Evolutionary conservation across 1,139 yeast genomes (phyloP).

Genomic region (Lodderomyces parapsilosis): DNA sequence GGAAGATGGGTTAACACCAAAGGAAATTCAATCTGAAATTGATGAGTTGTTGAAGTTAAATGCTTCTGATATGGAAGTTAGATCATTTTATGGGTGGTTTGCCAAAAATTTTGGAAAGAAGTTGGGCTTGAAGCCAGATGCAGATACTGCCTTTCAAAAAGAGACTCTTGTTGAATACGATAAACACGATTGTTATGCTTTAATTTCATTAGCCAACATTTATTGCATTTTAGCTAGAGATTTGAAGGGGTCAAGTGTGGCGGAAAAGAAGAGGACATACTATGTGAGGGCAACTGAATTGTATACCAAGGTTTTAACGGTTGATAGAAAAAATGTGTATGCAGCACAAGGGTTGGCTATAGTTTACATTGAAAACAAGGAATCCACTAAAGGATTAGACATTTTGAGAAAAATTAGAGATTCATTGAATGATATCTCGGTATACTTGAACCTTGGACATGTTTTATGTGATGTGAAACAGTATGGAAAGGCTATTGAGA

Average conservation of each 20-base stretch:
- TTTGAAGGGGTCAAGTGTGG: constrained; percentile 49
- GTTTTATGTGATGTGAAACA: constrained; percentile 81
- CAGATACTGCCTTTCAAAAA: constrained; percentile 79
- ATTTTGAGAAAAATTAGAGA: constrained; percentile 88
- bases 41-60: constrained; percentile 52
- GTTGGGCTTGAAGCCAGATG: constrained; percentile 52
- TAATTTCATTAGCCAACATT: constrained; percentile 85
- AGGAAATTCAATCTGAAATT: constrained; percentile 52
- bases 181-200: constrained; percentile 86
- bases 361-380: constrained; percentile 84
- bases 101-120: constrained; percentile 61
- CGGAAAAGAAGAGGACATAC: constrained; percentile 70
- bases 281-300: constrained; percentile 87
- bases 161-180: constrained; percentile 79
- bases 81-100: constrained; percentile 94
- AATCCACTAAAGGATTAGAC: constrained; percentile 74
- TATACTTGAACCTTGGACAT: constrained; percentile 85
- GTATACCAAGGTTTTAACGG: constrained; percentile 80
- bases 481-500: constrained; percentile 82
- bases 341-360: constrained; percentile 99
- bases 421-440: constrained; percentile 79
- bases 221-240: constrained; percentile 85
- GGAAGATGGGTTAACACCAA: constrained; percentile 29
- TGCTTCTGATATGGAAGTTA: constrained; percentile 70
- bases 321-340: constrained; percentile 84